These are phyloP conservation scores for Piromyces finnis DNA, from an alignment of 192 early-diverging fungal species.

Conservation along the genomic window DNA sequence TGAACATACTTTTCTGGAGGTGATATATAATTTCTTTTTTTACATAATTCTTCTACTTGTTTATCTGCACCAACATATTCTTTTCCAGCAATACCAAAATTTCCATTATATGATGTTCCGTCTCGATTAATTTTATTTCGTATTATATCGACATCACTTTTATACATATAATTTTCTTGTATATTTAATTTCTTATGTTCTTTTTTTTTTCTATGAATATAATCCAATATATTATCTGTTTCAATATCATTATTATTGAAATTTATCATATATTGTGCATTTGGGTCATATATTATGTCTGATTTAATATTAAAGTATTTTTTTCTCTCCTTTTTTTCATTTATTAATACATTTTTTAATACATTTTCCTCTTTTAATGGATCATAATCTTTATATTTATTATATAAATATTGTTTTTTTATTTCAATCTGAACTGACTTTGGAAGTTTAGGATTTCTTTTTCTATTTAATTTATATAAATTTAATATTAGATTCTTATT, in stretches of 20 bases:
- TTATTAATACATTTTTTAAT: neutral
- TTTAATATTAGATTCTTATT: neutral
- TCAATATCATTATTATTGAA: neutral
- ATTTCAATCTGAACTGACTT: neutral
- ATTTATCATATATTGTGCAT: neutral
- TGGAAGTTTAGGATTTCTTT: neutral
- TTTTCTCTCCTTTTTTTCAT: neutral
- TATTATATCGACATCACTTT: neutral
- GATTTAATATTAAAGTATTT: neutral
- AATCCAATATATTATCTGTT: neutral
- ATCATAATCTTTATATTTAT: neutral
- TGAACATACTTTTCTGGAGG: neutral
- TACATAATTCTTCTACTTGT: neutral
- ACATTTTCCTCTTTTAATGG: neutral
- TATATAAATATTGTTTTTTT: neutral
- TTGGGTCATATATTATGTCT: neutral
- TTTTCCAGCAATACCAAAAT: neutral
- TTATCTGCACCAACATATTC: neutral
- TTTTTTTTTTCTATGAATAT: neutral
- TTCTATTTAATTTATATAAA: neutral
- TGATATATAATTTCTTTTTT: neutral
- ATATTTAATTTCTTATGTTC: neutral
- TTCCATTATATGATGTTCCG: neutral
- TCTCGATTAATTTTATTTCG: neutral
- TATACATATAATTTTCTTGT: neutral